A percentile compares a stretch with the other conserved stretches of the same genome.
Evolutionary conservation across 306 rosid species (phyloP).

Genomic region (Quercus engelmannii): DNA sequence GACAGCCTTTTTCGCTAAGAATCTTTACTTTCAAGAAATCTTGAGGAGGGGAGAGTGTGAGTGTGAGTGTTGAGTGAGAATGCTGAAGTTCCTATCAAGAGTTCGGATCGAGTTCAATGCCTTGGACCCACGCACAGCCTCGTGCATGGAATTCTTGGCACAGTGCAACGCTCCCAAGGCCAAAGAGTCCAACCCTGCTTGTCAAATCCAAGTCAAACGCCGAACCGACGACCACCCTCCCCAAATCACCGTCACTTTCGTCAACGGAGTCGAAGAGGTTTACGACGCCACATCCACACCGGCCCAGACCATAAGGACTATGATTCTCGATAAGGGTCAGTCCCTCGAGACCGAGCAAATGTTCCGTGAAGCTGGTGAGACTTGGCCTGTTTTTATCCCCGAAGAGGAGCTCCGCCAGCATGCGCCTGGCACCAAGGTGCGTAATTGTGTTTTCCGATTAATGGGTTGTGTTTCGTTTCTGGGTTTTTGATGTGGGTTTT

Average conservation of each 20-base stretch:
- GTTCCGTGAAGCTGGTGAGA: slow-evolving; percentile 82
- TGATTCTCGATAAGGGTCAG: slow-evolving; percentile 83
- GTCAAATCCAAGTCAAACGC: slow-evolving; percentile 81
- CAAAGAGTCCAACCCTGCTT: slow-evolving; percentile 79
- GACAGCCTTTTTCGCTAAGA: background rate
- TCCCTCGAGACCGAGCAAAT: slow-evolving; percentile 70
- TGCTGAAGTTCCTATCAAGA: slow-evolving; percentile 78
- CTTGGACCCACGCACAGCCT: slow-evolving; percentile 80
- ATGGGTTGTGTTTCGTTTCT: background rate
- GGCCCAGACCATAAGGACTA: slow-evolving; percentile 63
- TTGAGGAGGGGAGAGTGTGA: background rate
- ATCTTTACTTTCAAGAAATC: background rate
- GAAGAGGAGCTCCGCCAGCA: slow-evolving; percentile 53
- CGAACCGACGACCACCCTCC: slow-evolving; percentile 72
- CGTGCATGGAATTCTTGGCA: slow-evolving; percentile 90
- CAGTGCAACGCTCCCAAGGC: slow-evolving; percentile 93
- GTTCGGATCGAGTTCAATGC: slow-evolving; percentile 91
- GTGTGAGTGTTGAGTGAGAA: slow-evolving; percentile 4
- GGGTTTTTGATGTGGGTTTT: background rate
- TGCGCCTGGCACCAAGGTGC: slow-evolving; percentile 62
- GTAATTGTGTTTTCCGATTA: slow-evolving; percentile 2
- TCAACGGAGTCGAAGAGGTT: slow-evolving; percentile 67
- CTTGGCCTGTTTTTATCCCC: slow-evolving; percentile 81
- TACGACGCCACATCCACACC: slow-evolving; percentile 78
- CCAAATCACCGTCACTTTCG: slow-evolving; percentile 83